Evolutionary conservation across 306 rosid genomes (phyloP).

Genomic region (Psophocarpus tetragonolobus): DNA sequence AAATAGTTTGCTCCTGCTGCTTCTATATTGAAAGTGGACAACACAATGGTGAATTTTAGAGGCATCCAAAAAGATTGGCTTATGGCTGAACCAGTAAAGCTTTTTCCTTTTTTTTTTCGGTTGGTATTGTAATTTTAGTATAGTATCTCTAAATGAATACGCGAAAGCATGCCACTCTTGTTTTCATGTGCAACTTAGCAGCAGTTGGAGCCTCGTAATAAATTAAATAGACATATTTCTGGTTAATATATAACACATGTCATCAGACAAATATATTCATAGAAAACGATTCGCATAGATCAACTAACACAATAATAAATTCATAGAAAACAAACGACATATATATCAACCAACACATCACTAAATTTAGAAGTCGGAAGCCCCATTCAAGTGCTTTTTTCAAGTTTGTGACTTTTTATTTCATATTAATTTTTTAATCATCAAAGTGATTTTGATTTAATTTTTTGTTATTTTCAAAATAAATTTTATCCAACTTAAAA

Average conservation of each 20-base stretch:
- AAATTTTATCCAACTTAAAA: too few relatives aligned
- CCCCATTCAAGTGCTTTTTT: too few relatives aligned
- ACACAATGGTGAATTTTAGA: too few relatives aligned
- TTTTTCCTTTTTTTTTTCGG: background rate
- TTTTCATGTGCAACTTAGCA: background rate
- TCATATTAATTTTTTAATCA: too few relatives aligned
- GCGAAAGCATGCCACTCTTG: background rate
- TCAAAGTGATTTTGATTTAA: too few relatives aligned
- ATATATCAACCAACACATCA: slow-evolving; percentile 25
- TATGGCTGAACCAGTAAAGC: background rate
- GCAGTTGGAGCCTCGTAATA: slow-evolving; percentile 3
- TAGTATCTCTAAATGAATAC: background rate
- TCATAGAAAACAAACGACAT: slow-evolving; percentile 21
- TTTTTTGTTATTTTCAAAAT: too few relatives aligned
- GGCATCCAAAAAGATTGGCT: background rate
- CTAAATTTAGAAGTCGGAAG: too few relatives aligned
- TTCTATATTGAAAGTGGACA: background rate
- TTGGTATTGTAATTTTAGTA: background rate
- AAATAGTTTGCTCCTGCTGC: too few relatives aligned
- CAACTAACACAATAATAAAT: slow-evolving; percentile 13
- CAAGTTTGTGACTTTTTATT: too few relatives aligned
- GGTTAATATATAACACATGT: background rate
- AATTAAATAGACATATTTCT: background rate
- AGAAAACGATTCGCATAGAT: background rate
- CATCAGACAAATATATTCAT: background rate